Percentiles rank a stretch among this genome's conserved stretches.
These are phyloP conservation scores for Ulota crispa DNA, from an alignment of 225 moss, liverwort and hornwort species.

Conservation along the genomic window DNA sequence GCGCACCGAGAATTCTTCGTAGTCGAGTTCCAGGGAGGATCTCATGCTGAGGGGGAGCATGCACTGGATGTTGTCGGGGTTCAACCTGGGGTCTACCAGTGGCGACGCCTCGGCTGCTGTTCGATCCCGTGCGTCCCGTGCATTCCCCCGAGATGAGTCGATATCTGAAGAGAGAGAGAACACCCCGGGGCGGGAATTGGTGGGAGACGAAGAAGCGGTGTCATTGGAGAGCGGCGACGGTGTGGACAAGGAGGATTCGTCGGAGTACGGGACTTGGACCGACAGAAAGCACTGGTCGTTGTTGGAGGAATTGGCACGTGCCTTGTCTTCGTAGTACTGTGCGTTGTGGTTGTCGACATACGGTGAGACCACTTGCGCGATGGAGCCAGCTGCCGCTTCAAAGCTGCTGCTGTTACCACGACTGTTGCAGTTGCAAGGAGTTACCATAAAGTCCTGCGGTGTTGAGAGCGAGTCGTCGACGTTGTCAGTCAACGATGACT, in stretches of 20 bases:
- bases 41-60: conserved; percentile 48
- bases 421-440: neutral
- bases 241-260: conserved; percentile 47
- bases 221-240: conserved; percentile 33
- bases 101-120: neutral
- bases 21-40: conserved; percentile 1
- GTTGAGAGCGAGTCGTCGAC: conserved; percentile 33
- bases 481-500: conserved; percentile 40
- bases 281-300: conserved; percentile 38
- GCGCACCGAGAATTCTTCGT: conserved; percentile 25
- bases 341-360: conserved; percentile 8
- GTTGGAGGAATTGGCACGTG: neutral
- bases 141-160: conserved; percentile 14
- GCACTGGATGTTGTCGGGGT: conserved; percentile 55
- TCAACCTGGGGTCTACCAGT: conserved; percentile 28
- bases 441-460: neutral
- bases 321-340: neutral
- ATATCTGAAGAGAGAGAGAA: conserved; percentile 49
- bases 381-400: conserved; percentile 26
- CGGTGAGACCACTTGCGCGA: conserved; percentile 41
- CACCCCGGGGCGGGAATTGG: conserved; percentile 18
- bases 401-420: conserved; percentile 1
- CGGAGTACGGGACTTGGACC: conserved; percentile 43
- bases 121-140: neutral
- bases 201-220: conserved; percentile 31